Percentiles rank a stretch among this genome's conserved stretches.
phyloP scores from a whole-genome alignment of 352 stramenopile species.

The Globisporangium viniferum region DNA sequence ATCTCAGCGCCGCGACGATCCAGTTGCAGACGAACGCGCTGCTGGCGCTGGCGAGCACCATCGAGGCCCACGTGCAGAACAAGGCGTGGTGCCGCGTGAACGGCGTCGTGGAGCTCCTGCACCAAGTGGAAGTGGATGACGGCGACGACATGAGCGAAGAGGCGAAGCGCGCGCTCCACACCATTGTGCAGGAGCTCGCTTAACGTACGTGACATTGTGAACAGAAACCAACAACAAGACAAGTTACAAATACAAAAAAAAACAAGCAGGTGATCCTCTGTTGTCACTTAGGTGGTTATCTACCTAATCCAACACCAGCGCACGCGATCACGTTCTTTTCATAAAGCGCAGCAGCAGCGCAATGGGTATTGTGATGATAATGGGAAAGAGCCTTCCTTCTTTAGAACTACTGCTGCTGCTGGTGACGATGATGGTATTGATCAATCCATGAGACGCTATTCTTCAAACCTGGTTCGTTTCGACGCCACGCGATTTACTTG shows the following conservation, averaged over 20 bases:
- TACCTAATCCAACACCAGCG: slow-evolving; percentile 5
- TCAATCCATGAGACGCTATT: neutral
- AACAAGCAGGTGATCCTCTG: neutral
- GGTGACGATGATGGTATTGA: neutral
- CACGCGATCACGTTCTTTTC: neutral
- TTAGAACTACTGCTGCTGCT: slow-evolving; percentile 19
- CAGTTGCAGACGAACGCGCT: slow-evolving; percentile 68
- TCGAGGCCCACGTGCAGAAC: slow-evolving; percentile 50
- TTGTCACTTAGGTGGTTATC: neutral
- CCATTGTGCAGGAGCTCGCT: slow-evolving; percentile 44
- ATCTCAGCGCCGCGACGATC: slow-evolving; percentile 38
- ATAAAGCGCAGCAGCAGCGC: neutral
- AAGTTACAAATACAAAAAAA: neutral
- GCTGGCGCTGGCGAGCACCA: slow-evolving; percentile 57
- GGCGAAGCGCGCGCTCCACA: slow-evolving; percentile 44
- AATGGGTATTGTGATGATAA: neutral
- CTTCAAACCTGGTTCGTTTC: neutral
- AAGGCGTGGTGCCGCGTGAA: slow-evolving; percentile 43
- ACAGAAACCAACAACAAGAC: neutral
- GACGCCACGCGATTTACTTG: slow-evolving; percentile 19
- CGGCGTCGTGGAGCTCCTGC: slow-evolving; percentile 31
- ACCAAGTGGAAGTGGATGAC: slow-evolving; percentile 39
- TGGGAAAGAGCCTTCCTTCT: slow-evolving; percentile 16
- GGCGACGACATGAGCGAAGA: slow-evolving; percentile 51
- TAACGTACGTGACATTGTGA: slow-evolving; percentile 4